Evolutionary conservation across 2,329 filamentous ascomycete genomes (phyloP).

Genomic region (Colletotrichum agaves): DNA sequence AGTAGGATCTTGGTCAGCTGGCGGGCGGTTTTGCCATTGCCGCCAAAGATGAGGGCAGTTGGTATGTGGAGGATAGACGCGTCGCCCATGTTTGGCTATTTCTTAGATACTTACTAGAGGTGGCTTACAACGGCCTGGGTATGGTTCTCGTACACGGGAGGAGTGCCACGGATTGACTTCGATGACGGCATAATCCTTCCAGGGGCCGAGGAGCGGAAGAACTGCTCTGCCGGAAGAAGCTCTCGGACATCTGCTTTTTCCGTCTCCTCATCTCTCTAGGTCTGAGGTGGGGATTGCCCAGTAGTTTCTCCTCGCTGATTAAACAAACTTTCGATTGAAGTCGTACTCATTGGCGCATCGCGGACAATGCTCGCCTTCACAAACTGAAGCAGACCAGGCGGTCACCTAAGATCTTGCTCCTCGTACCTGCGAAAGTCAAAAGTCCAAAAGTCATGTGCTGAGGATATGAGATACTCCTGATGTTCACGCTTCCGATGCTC

Average conservation of each 20-base stretch:
- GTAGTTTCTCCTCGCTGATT: not conserved
- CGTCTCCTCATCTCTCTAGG: not conserved
- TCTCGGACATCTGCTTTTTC: not conserved
- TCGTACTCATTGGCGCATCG: not conserved
- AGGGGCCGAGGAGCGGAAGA: conserved; percentile 22
- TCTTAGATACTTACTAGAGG: not conserved
- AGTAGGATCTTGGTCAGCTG: conserved; percentile 40
- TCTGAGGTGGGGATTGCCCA: not conserved
- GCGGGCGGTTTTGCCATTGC: conserved; percentile 42
- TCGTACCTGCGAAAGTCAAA: no score
- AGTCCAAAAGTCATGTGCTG: no score
- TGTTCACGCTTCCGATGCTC: no score
- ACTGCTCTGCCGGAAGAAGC: not conserved
- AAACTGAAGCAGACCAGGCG: no score
- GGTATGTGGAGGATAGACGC: conserved; percentile 39
- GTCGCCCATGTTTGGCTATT: conserved; percentile 32
- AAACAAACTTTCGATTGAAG: not conserved
- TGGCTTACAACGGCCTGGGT: not conserved
- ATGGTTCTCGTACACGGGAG: no score
- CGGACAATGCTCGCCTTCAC: not conserved
- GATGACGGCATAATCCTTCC: conserved; percentile 30
- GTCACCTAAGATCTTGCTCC: no score
- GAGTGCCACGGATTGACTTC: not conserved
- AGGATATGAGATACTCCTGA: no score
- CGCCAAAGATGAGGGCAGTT: conserved; percentile 43